Percentiles rank a stretch among this genome's conserved stretches.
Evolutionary conservation across 106 monocot species (phyloP).

Genomic region (Posidonia australis): DNA sequence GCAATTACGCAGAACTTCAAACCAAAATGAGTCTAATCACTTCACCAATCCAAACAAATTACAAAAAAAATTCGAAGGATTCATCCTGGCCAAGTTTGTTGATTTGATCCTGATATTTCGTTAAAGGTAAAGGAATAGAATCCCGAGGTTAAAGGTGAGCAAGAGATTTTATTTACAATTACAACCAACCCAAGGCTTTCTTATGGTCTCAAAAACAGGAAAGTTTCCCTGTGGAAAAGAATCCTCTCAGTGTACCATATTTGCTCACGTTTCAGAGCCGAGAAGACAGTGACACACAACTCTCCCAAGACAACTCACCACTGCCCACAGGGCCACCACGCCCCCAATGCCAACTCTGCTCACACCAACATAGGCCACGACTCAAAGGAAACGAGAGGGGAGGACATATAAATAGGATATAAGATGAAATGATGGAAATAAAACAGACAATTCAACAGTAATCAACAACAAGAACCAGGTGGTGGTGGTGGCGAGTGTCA

Average conservation of each 20-base stretch:
- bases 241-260: background rate
- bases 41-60: too few relatives aligned
- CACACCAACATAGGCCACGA: constrained; percentile 2
- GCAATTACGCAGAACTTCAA: too few relatives aligned
- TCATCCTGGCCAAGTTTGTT: too few relatives aligned
- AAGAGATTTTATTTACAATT: too few relatives aligned
- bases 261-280: background rate
- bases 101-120: too few relatives aligned
- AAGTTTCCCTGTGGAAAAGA: background rate
- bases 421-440: background rate
- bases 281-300: constrained; percentile 2
- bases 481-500: background rate
- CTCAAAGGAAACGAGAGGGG: background rate
- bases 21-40: too few relatives aligned
- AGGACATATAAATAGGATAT: background rate
- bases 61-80: too few relatives aligned
- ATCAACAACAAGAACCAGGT: background rate
- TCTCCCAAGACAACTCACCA: background rate
- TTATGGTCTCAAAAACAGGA: background rate
- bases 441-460: background rate
- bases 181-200: background rate
- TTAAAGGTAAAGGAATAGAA: too few relatives aligned
- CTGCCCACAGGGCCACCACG: background rate
- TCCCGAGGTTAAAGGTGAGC: background rate
- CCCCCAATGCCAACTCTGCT: background rate